Percentiles rank a stretch among this genome's conserved stretches.
Conservation (phyloP, 2,329 filamentous ascomycete species). For the Coniochaeta prunicola region DNA sequence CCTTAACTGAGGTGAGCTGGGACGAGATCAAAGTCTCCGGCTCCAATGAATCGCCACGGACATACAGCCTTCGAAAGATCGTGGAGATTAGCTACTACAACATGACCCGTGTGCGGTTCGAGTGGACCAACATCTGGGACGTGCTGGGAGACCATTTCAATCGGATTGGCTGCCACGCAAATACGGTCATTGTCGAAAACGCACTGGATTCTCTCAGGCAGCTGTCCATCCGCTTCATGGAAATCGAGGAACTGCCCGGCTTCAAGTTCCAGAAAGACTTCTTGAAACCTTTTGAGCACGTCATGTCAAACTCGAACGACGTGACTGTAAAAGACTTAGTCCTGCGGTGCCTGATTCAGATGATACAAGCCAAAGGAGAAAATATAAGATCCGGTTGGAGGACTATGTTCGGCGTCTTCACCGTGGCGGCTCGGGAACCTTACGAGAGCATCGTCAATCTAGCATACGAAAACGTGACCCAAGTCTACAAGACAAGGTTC, state of each 20-base stretch:
- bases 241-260: constrained; percentile 92
- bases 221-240: constrained; percentile 97
- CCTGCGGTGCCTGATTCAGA: constrained; percentile 90
- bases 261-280: constrained; percentile 99
- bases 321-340: constrained; percentile 97
- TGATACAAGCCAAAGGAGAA: constrained; percentile 95
- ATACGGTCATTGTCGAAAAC: constrained; percentile 96
- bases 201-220: constrained; percentile 92
- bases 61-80: constrained; percentile 94
- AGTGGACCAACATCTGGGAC: constrained; percentile 97
- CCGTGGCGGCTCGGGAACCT: constrained; percentile 84
- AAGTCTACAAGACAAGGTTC: constrained; percentile 93
- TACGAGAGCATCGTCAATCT: constrained; percentile 95
- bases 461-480: constrained; percentile 92
- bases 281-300: constrained; percentile 94
- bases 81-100: constrained; percentile 99
- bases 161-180: constrained; percentile 90
- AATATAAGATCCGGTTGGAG: constrained; percentile 98
- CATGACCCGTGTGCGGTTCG: constrained; percentile 96
- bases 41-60: constrained; percentile 89
- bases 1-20: constrained; percentile 94
- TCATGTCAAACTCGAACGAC: constrained; percentile 87
- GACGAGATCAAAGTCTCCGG: constrained; percentile 98
- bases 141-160: constrained; percentile 99
- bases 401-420: constrained; percentile 99